Conservation (phyloP, 192 early-diverging fungal genomes). For the Coemansia sp. region DNA sequence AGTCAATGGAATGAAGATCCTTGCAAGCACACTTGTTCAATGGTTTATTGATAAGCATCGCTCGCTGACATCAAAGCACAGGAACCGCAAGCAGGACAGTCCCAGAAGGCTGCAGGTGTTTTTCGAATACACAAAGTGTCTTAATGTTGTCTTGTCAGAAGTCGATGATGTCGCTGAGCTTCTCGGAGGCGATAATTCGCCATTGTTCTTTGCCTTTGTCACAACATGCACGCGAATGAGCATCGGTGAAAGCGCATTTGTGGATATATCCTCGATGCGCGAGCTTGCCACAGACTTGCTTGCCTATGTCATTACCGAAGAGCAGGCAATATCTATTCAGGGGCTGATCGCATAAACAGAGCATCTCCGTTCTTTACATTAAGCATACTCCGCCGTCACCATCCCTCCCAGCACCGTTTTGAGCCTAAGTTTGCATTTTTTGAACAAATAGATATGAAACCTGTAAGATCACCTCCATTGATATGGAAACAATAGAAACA, state of each 20-base stretch:
- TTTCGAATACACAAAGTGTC: conserved; percentile 45
- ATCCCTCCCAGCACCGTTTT: neutral
- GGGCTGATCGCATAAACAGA: conserved; percentile 3
- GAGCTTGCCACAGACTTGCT: conserved; percentile 49
- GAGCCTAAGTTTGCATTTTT: neutral
- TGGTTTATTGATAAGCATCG: conserved; percentile 48
- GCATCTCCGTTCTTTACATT: too few species aligned
- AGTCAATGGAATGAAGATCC: conserved; percentile 27
- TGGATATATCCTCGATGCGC: conserved; percentile 9
- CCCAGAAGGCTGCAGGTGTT: conserved; percentile 29
- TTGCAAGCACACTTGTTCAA: conserved; percentile 28
- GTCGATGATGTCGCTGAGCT: conserved; percentile 42
- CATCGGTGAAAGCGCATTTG: conserved; percentile 41
- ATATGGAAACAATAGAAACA: neutral
- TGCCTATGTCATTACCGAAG: conserved; percentile 49
- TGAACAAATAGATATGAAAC: neutral
- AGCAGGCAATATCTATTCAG: conserved; percentile 46
- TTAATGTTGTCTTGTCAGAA: conserved; percentile 46
- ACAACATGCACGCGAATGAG: conserved; percentile 48
- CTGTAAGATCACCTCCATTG: neutral
- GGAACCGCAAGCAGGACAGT: neutral
- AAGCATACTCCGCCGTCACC: neutral
- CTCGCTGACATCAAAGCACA: conserved; percentile 12
- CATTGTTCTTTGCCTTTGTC: conserved; percentile 49
- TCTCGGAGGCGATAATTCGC: conserved; percentile 46